Percentiles rank a stretch among this genome's conserved stretches.
Evolutionary conservation across 1,284 basidiomycete species (phyloP).

Genomic region (Entoloma clypeatum): DNA sequence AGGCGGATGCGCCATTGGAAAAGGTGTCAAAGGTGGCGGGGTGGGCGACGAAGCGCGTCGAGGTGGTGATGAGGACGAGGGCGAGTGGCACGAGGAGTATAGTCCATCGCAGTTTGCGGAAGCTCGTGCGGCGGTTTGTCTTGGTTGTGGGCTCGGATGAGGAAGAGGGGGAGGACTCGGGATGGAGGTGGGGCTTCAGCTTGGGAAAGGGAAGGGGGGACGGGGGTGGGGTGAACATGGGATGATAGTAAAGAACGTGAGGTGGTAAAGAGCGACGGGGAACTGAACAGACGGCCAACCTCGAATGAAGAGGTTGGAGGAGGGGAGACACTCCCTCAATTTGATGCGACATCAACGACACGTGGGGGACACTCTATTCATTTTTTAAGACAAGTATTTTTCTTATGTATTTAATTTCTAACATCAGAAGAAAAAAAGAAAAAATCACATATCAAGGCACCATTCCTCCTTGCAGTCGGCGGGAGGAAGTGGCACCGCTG

Average conservation of each 20-base stretch:
- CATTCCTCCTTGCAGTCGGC: no score
- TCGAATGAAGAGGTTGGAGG: conserved; percentile 15
- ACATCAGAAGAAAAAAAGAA: no score
- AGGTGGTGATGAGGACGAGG: conserved; percentile 50
- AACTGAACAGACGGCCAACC: conserved; percentile 20
- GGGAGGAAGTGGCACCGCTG: no score
- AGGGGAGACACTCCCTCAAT: no score
- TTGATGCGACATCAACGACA: no score
- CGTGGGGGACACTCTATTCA: no score
- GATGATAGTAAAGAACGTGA: conserved; percentile 16
- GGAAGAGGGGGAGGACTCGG: conserved; percentile 9
- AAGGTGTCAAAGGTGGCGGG: conserved; percentile 45
- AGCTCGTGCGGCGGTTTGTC: conserved; percentile 40
- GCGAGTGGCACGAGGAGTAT: conserved; percentile 51
- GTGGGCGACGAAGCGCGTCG: conserved; percentile 47
- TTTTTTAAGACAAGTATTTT: no score
- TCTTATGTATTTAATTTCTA: no score
- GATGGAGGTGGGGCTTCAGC: conserved; percentile 5
- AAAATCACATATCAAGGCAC: no score
- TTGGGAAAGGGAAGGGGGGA: conserved; percentile 35
- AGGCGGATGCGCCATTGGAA: no score
- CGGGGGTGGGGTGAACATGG: conserved; percentile 51
- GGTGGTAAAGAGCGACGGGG: conserved; percentile 26
- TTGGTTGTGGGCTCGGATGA: conserved; percentile 14
- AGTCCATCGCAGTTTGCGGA: conserved; percentile 41